Percentiles rank a stretch among this genome's conserved stretches.
Conservation (phyloP, 768 basidiomycete species). For the Daedaleopsis nitida region DNA sequence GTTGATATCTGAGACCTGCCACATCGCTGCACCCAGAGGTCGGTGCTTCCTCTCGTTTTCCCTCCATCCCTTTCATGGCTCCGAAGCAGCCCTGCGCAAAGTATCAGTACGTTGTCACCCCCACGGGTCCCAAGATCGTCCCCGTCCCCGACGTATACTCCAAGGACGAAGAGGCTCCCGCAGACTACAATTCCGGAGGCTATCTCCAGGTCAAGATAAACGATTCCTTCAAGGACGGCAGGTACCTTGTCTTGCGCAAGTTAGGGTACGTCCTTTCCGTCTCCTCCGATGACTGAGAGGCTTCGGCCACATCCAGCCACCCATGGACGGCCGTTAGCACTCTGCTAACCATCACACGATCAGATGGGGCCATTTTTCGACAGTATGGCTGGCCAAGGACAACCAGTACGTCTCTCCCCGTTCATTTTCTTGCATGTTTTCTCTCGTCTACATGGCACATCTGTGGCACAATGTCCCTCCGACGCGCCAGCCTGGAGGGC, state of each 20-base stretch:
- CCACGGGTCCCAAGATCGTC: constrained; percentile 67
- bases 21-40: constrained; percentile 2
- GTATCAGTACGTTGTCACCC: constrained; percentile 75
- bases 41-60: constrained; percentile 9
- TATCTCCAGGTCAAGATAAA: constrained; percentile 65
- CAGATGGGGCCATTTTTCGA: constrained; percentile 95
- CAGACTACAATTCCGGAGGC: constrained; percentile 80
- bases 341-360: constrained; percentile 23
- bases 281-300: constrained; percentile 9
- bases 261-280: constrained; percentile 60
- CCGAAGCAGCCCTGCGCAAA: constrained; percentile 67
- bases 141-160: constrained; percentile 64
- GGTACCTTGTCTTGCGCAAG: constrained; percentile 88
- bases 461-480: neutral
- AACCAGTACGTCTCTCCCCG: constrained; percentile 52
- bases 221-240: constrained; percentile 81
- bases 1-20: constrained; percentile 19
- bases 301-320: constrained; percentile 11
- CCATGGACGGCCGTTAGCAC: neutral
- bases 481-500: constrained; percentile 5
- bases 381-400: constrained; percentile 90
- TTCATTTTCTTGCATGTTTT: neutral
- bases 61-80: constrained; percentile 51
- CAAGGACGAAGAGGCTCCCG: constrained; percentile 83
- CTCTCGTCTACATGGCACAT: neutral